Percentiles rank a stretch among this genome's conserved stretches.
These are phyloP conservation scores for Malania oleifera DNA, from an alignment of 164 flowering plant species.

Conservation along the genomic window DNA sequence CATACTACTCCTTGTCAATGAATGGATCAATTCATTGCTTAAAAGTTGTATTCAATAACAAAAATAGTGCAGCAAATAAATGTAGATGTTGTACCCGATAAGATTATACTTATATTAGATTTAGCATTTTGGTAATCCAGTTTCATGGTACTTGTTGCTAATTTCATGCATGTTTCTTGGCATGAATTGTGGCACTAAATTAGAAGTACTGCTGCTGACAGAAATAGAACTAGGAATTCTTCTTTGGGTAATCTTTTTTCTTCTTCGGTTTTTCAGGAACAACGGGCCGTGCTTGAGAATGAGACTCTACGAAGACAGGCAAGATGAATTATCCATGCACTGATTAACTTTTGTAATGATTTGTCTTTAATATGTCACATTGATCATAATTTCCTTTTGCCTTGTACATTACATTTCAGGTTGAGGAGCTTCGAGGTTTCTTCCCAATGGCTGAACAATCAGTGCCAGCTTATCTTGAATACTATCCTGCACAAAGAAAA, in stretches of 20 bases:
- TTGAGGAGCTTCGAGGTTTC: slow-evolving; percentile 54
- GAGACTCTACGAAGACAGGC: slow-evolving; percentile 73
- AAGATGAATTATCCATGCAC: slow-evolving; percentile 1
- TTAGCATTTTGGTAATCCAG: too few species aligned
- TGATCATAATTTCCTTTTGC: neutral
- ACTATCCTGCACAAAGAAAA: slow-evolving; percentile 31
- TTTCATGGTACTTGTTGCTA: too few species aligned
- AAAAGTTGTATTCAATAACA: too few species aligned
- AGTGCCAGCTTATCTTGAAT: slow-evolving; percentile 34
- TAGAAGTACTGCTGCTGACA: neutral
- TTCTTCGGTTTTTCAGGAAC: slow-evolving; percentile 41
- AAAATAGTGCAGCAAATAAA: too few species aligned
- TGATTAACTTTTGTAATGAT: neutral
- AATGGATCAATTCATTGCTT: too few species aligned
- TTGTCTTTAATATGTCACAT: neutral
- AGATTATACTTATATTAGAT: too few species aligned
- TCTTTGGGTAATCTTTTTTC: neutral
- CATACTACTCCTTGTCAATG: neutral
- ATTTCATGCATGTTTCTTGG: neutral
- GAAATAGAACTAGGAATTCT: neutral
- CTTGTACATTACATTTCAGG: slow-evolving; percentile 29
- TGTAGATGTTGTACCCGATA: too few species aligned
- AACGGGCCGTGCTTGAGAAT: slow-evolving; percentile 57
- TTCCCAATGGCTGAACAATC: slow-evolving; percentile 27
- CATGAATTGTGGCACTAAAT: neutral